These are phyloP conservation scores for Chlorella sp. DNA, from an alignment of 139 green algal species.

Conservation along the genomic window DNA sequence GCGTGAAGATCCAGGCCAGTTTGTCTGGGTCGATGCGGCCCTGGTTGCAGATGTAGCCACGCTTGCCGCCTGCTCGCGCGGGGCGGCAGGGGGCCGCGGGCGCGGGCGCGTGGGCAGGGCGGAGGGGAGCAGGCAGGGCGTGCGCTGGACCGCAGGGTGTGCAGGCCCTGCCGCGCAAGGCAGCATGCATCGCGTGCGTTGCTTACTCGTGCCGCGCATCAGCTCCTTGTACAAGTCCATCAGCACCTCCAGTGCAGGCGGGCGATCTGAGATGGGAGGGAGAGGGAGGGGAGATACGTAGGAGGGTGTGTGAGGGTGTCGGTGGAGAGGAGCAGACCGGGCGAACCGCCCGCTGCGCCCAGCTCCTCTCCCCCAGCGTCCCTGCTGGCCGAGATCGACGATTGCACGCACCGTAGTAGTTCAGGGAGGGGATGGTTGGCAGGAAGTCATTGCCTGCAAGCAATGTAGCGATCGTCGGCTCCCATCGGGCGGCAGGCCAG, in stretches of 20 bases:
- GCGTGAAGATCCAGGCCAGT: constrained; percentile 51
- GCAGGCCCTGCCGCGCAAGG: not conserved
- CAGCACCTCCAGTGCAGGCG: constrained; percentile 78
- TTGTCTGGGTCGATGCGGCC: constrained; percentile 47
- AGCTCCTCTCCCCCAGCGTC: too few species aligned
- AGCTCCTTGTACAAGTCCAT: constrained; percentile 73
- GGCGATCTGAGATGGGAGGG: constrained; percentile 79
- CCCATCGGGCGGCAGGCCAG: too few species aligned
- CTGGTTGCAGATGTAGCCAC: constrained; percentile 21
- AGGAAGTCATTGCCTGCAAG: constrained; percentile 91
- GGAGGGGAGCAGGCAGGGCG: not conserved
- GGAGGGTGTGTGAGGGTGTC: too few species aligned
- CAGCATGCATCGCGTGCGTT: not conserved
- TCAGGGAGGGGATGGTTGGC: constrained; percentile 85
- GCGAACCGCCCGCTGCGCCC: too few species aligned
- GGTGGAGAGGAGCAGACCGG: too few species aligned
- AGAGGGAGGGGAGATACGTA: too few species aligned
- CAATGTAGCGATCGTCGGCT: not conserved
- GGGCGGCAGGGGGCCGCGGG: constrained; percentile 45
- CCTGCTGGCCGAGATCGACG: too few species aligned
- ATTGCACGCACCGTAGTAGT: too few species aligned
- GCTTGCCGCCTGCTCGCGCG: constrained; percentile 41
- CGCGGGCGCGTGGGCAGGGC: not conserved
- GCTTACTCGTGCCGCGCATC: not conserved
- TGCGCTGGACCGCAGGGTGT: not conserved